Conservation (phyloP, 805 yeast genomes). For the Lachancea mirantina region DNA sequence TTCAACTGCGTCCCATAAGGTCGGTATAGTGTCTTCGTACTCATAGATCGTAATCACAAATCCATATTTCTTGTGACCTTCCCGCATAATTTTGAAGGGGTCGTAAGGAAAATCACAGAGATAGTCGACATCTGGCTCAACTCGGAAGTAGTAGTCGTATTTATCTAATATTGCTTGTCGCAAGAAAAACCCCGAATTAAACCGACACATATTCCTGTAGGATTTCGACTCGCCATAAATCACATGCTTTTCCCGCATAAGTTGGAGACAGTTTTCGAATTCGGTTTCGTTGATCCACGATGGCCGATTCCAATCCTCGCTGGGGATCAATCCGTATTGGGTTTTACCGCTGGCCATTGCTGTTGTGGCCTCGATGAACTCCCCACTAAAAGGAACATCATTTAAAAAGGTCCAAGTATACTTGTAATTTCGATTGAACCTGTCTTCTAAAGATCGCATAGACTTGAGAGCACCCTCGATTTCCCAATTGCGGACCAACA, state of each 20-base stretch:
- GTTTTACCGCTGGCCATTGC: constrained; percentile 59
- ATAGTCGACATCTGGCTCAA: constrained; percentile 86
- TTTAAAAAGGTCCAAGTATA: constrained; percentile 78
- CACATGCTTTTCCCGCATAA: constrained; percentile 41
- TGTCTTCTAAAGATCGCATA: constrained; percentile 71
- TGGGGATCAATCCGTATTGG: constrained; percentile 58
- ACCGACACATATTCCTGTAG: constrained; percentile 91
- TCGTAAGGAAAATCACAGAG: constrained; percentile 82
- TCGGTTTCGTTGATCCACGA: constrained; percentile 52
- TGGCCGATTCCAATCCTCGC: constrained; percentile 75
- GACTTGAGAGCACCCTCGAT: constrained; percentile 63
- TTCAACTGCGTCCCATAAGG: constrained; percentile 69
- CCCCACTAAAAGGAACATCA: constrained; percentile 60
- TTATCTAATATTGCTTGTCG: constrained; percentile 62
- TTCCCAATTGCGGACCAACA: constrained; percentile 83
- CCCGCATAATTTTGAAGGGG: constrained; percentile 75
- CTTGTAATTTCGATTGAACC: constrained; percentile 57
- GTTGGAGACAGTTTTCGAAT: constrained; percentile 40
- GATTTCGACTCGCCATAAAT: constrained; percentile 60
- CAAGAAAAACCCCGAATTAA: constrained; percentile 86
- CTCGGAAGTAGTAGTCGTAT: constrained; percentile 90
- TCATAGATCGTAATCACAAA: constrained; percentile 81
- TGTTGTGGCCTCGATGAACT: constrained; percentile 53
- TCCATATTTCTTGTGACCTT: constrained; percentile 72
- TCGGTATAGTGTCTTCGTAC: constrained; percentile 76